These are phyloP conservation scores for Eimeria tenella DNA, from an alignment of 169 alveolate species.

Conservation along the genomic window DNA sequence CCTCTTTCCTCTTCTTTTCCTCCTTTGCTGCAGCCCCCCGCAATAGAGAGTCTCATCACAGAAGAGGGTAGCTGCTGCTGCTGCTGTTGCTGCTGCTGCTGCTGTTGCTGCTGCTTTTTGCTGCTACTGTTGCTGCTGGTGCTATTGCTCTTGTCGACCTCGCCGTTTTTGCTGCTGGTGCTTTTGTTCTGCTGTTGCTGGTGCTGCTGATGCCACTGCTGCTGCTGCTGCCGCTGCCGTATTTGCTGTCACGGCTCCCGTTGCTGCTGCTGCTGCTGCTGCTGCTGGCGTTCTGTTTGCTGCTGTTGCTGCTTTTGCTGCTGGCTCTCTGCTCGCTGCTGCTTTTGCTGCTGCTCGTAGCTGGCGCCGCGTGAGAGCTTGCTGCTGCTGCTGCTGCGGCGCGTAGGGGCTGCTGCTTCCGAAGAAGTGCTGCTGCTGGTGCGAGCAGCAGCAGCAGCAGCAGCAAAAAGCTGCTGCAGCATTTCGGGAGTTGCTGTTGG, in stretches of 20 bases:
- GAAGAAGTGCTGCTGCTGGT: background rate
- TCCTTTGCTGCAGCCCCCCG: background rate
- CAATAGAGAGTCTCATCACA: background rate
- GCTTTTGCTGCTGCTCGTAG: background rate
- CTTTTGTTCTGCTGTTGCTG: background rate
- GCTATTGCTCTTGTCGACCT: background rate
- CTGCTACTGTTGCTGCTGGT: background rate
- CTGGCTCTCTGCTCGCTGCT: too few relatives aligned
- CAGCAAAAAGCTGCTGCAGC: background rate
- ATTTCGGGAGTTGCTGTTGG: constrained; percentile 2
- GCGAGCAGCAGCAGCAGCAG: background rate
- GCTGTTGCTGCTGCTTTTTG: background rate
- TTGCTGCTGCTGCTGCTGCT: background rate
- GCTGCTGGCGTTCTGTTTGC: background rate
- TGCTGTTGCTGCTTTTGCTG: background rate
- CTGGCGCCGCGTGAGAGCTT: background rate
- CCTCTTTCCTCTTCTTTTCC: background rate
- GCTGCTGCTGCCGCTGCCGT: background rate
- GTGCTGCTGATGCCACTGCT: background rate
- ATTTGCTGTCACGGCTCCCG: background rate
- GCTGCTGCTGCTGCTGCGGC: constrained; percentile 7
- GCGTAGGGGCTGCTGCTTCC: background rate
- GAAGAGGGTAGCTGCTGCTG: background rate
- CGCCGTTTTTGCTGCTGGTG: background rate
- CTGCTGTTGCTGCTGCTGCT: background rate